Evolutionary conservation across 306 rosid genomes (phyloP), one percentile per base, ranked within the genome.

Genomic region (Casuarina cunninghamiana): DNA sequence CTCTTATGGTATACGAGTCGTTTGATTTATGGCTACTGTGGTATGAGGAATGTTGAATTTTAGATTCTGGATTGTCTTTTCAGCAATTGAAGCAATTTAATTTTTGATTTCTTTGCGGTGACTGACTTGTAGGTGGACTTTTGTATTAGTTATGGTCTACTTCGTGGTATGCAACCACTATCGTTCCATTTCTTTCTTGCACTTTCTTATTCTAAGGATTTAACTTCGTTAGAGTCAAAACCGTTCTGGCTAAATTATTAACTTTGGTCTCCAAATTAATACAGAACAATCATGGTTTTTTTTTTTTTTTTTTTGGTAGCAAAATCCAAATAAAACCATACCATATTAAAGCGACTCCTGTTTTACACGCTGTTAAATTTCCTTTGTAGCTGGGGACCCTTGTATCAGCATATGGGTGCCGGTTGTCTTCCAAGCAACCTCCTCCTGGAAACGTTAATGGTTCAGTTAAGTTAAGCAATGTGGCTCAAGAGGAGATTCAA

Each of bases 81-180:
- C 13, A 66, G 38, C 35, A 38, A 53, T 65, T 77, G 10, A 66
- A 39, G 53, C 73, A 11, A 39, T 69, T 26, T 74, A 41, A 84
- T 75, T 41, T 37, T 55, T 6, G 68, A 46, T 53, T 53, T 69
- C 11, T 53, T 72, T 17, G n/a, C 12, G 15, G 43, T 3, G 46
- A 50, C 51, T 66, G 77, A 76, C 66, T 78, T 86, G 84, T 90
- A 93, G 97, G 86, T 93, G 97, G 97, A 90, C 97, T 80, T 90
- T 88, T 84, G 68, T 89, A 13, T 79, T 93, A 77, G 93, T 93
- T 49, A 85, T 83, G 79, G 45, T 89, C 78, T 93, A 93, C 65
- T 93, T 93, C 76, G 91, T 73, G 83, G 97, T 90, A 83, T 66
- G 96, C 73, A 65, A 76, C 55, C 5, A 26, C 69, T 7, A 38